Evolutionary conservation across 2,329 filamentous ascomycete species (phyloP).

Genomic region (Clarireedia monteithiana): DNA sequence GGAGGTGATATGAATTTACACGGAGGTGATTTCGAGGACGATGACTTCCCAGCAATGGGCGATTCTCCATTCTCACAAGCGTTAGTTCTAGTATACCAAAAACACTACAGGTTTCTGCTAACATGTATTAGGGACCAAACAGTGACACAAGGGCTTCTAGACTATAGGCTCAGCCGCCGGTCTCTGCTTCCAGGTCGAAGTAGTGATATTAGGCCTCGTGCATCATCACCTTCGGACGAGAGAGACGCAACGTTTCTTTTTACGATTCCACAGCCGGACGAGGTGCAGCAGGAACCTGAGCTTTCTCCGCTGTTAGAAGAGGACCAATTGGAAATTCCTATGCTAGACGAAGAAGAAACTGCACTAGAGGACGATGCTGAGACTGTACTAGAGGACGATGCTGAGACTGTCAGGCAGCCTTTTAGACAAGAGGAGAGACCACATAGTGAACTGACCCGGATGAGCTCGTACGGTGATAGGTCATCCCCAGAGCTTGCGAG

Average conservation of each 20-base stretch:
- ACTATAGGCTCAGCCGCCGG: slow-evolving; percentile 4
- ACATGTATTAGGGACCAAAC: neutral
- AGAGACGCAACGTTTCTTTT: slow-evolving; percentile 29
- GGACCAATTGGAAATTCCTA: neutral
- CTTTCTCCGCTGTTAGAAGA: neutral
- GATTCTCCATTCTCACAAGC: slow-evolving; percentile 13
- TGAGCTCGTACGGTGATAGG: neutral
- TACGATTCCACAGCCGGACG: slow-evolving; percentile 25
- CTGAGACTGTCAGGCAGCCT: neutral
- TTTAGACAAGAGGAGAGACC: neutral
- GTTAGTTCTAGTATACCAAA: slow-evolving; percentile 10
- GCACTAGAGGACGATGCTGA: neutral
- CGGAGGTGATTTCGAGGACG: slow-evolving; percentile 18
- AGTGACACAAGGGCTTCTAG: neutral
- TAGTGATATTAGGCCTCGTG: slow-evolving; percentile 25
- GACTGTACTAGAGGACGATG: neutral
- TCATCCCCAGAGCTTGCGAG: neutral
- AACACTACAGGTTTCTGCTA: neutral
- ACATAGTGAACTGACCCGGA: neutral
- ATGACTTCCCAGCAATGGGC: slow-evolving; percentile 14
- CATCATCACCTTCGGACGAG: slow-evolving; percentile 23
- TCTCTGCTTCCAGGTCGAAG: slow-evolving; percentile 19
- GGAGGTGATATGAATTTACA: slow-evolving; percentile 21
- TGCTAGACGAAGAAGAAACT: neutral
- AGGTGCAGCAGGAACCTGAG: slow-evolving; percentile 1